Evolutionary conservation across 108 stramenopile species (phyloP), one percentile per base, ranked within the genome.

Genomic region (Fragilaria crotonensis): DNA sequence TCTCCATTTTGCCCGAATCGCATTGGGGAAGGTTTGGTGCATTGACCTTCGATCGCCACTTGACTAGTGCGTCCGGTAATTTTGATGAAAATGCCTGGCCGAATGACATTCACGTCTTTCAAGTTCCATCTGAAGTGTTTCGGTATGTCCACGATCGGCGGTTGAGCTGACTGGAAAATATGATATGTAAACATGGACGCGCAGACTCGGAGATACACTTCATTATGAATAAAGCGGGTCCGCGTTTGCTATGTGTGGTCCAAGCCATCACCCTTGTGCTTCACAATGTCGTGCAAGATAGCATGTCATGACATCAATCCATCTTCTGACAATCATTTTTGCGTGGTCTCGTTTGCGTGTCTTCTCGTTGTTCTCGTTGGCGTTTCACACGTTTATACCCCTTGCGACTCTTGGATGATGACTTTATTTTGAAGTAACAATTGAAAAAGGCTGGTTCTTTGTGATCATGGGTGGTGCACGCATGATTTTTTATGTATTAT

Each of bases 51-150:
- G 79, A 84, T 28, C 60, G 70, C 33, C 89, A 90, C 48, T 54
- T 73, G 53, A 68, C 83, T 0, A 80, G 80, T 58, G 52, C 67
- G 1, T 75, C 69, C 19, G 83, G 71, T 2, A 63, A 71, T 54
- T 86, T 90, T 54, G 76, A 79, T 4, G 82, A 86, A 2, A 56
- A 74, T 25, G 46, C 45, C 36, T 71, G 70, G 62, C 64, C 61
- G 45, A 33, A 32, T 33, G 83, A 84, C 57, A 36, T 76, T 22
- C 79, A 80, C 21, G 73, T 74, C 7, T 84, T 79, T 51, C 71
- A 90, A 25, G 76, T 90, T 21, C 85, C 89, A 0, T 33, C 18
- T 1, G 48, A 81, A 64, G 26, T 29, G 44, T 90, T 90, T 67
- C 76, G 80, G 19, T 90, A 84, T 61, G 53, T 86, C 3, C 57